Conservation (phyloP, 1,284 basidiomycete species). For the Tilletiaria anomala region DNA sequence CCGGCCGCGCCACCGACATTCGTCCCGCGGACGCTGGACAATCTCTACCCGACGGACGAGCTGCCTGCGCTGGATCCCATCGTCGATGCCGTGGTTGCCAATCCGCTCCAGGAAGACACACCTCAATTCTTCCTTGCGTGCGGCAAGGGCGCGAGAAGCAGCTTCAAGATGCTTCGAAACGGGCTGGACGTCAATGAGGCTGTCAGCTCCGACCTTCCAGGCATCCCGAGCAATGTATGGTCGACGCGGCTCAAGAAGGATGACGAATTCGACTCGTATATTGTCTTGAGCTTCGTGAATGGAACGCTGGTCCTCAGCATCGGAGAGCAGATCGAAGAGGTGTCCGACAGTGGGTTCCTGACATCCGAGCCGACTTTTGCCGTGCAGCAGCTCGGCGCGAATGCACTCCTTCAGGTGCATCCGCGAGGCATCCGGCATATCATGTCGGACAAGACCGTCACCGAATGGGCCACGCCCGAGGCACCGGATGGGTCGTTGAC, state of each 20-base stretch:
- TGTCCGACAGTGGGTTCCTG: slow-evolving; percentile 33
- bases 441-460: slow-evolving; percentile 22
- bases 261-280: slow-evolving; percentile 35
- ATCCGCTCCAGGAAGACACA: slow-evolving; percentile 22
- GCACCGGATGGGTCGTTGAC: slow-evolving; percentile 21
- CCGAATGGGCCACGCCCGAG: slow-evolving; percentile 32
- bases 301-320: slow-evolving; percentile 37
- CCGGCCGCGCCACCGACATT: slow-evolving; percentile 22
- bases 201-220: slow-evolving; percentile 36
- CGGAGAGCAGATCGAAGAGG: slow-evolving; percentile 38
- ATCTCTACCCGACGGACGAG: slow-evolving; percentile 31
- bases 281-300: slow-evolving; percentile 38
- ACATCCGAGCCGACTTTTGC: slow-evolving; percentile 31
- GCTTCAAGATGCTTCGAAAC: slow-evolving; percentile 35
- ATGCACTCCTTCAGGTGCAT: slow-evolving; percentile 36
- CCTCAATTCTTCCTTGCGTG: slow-evolving; percentile 37
- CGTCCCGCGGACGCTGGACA: slow-evolving; percentile 30
- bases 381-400: slow-evolving; percentile 34
- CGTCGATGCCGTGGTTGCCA: slow-evolving; percentile 29
- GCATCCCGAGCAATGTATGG: slow-evolving; percentile 36
- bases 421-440: slow-evolving; percentile 36
- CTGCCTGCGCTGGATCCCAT: slow-evolving; percentile 31
- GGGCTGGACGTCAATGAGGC: slow-evolving; percentile 36
- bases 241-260: slow-evolving; percentile 25
- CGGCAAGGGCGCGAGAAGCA: slow-evolving; percentile 31